phyloP scores from a whole-genome alignment of 2,329 filamentous ascomycete species.

The Podosphaera fusca region DNA sequence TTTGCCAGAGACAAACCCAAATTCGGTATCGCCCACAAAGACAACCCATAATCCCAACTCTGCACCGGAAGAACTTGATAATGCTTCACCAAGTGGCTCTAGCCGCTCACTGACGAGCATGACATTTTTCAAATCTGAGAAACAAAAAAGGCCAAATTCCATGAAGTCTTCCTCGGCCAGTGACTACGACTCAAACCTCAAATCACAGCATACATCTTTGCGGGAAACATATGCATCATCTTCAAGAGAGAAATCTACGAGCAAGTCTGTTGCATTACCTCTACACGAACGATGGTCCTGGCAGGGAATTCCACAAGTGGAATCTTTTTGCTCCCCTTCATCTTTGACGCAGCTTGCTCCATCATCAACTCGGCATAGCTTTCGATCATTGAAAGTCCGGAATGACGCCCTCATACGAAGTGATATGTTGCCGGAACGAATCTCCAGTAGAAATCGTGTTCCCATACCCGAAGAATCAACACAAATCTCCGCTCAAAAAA shows the following conservation, averaged over 20 bases:
- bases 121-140: conserved; percentile 17
- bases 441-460: neutral
- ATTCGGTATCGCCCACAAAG: neutral
- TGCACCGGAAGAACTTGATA: neutral
- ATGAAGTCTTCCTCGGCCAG: neutral
- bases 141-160: neutral
- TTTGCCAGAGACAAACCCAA: conserved; percentile 14
- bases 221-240: neutral
- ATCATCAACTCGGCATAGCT: neutral
- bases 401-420: neutral
- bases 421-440: neutral
- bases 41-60: neutral
- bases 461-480: neutral
- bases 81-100: neutral
- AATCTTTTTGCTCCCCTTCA: neutral
- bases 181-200: neutral
- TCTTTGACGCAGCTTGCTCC: neutral
- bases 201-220: neutral
- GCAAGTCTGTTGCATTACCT: neutral
- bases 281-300: neutral
- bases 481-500: neutral
- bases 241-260: neutral
- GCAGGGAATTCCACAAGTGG: no score
- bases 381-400: neutral
- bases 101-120: conserved; percentile 4